Evolutionary conservation across 495 filamentous ascomycete genomes (phyloP), one percentile per base, ranked within the genome.

Genomic region (Penicilliopsis zonata): DNA sequence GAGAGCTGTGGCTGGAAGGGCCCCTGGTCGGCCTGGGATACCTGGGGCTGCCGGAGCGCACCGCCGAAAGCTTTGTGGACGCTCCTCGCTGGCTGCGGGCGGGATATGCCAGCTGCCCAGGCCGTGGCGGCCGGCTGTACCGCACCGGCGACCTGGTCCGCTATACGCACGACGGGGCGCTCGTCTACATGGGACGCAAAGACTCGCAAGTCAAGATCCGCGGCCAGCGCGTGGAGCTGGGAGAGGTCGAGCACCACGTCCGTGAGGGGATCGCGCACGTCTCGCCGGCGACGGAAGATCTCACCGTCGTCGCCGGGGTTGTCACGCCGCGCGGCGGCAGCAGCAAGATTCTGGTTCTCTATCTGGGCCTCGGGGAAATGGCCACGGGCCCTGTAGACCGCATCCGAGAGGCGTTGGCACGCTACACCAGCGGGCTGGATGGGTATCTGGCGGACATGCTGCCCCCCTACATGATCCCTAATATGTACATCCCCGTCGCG

Each of bases 181-280:
- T 73, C 17, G 31, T 55, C 13, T 68, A 64, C 42, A 49, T 68
- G 3, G 67, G 67, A 9, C 49, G 70, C 3, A 59, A 60, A 28
- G 70, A 74, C 33, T 55, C 62, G 13, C 67, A 72, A 37, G 64
- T 69, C 6, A 75, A 73, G 44, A 37, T 74, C 2, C 57, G 56
- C 9, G 69, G 69, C 4, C 65, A 72, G 38, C 49, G 69, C 5
- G 53, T 75, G 18, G 70, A 75, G 42, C 44, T 74, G 2, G 59
- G 51, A 3, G 69, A 74, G 30, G 52, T 72, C 18, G 68, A 74
- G 42, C 59, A 66, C 35, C n/a, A n/a, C n/a, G n/a, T n/a, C n/a
- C n/a, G n/a, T n/a, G n/a, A n/a, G n/a, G n/a, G n/a, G n/a, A n/a
- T n/a, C n/a, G n/a, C n/a, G n/a, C n/a, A n/a, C n/a, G n/a, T n/a